Base-by-base conservation (phyloP, 2,329 filamentous ascomycete genomes). In the Elsinoe ampelina region DNA sequence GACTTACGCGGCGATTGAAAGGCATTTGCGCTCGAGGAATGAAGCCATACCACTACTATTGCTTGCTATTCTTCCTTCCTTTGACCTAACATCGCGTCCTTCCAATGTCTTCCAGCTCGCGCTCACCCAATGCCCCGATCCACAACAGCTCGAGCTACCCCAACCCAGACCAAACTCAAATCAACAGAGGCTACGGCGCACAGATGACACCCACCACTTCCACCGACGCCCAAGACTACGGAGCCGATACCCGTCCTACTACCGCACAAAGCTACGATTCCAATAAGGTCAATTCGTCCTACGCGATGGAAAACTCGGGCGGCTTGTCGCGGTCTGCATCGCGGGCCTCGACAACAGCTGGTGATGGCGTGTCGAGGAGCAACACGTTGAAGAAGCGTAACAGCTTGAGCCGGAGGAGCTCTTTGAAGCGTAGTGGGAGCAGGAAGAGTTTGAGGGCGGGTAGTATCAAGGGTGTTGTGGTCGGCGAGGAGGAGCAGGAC, bases 361-460 rank as follows among this genome's bases (percentile, higher is more conserved):
- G 58, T 34, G 42, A 45, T 26, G 59, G 42, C 59, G 73, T 66
- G 69, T 79, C 70, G 72, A 79, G 83, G 57, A 78, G 78, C 60
- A 88, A 89, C 59, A 96, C 91, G 0, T 77, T 97, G 64, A 93
- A 89, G 76, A 97, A 97, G 78, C 93, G 89, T 72, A 77, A 76
- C 20, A 95, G 90, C 8, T 68, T 96, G 58, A 85, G 85, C 62
- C 82, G 86, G 65, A 83, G 79, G 59, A 80, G 77, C 38, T 95
- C 89, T 67, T 67, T 95, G 62, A 86, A 84, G 71, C 85, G 90
- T 63, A 90, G 84, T 68, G 79, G 83, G 61, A 96, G 91, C 71
- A 84, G 86, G 55, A 82, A 84, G 63, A 95, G 89, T 70, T 81
- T 88, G 72, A 85, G 84, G 66, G 89, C 91, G 26, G 91, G 90